These are phyloP conservation scores for Gymnopus androsaceus DNA, from an alignment of 1,284 basidiomycete species.

Conservation along the genomic window DNA sequence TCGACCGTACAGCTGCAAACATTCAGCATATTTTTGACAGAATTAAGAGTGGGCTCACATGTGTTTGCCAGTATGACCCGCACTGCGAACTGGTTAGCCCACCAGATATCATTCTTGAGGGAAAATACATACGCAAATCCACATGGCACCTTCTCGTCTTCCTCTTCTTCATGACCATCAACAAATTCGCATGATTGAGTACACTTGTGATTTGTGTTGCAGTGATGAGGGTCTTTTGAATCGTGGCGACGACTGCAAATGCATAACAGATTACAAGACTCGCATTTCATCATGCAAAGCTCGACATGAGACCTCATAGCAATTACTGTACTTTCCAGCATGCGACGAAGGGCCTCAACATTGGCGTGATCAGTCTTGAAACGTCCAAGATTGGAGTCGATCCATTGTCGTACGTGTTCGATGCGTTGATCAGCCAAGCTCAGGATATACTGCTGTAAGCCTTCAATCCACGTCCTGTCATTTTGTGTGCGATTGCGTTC, in stretches of 20 bases:
- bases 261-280: slow-evolving; percentile 49
- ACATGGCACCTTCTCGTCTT: slow-evolving; percentile 35
- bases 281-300: slow-evolving; percentile 50
- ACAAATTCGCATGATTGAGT: slow-evolving; percentile 43
- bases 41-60: slow-evolving; percentile 36
- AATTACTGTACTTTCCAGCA: slow-evolving; percentile 42
- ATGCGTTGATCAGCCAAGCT: slow-evolving; percentile 41
- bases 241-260: slow-evolving; percentile 46
- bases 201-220: slow-evolving; percentile 51
- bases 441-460: slow-evolving; percentile 40
- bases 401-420: slow-evolving; percentile 50
- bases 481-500: slow-evolving; percentile 29
- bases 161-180: slow-evolving; percentile 34
- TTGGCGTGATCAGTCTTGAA: slow-evolving; percentile 47
- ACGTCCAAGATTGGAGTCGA: slow-evolving; percentile 46
- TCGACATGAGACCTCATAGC: slow-evolving; percentile 48
- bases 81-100: slow-evolving; percentile 37
- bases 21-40: background rate
- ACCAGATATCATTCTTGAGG: background rate
- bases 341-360: slow-evolving; percentile 47
- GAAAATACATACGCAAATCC: slow-evolving; percentile 43
- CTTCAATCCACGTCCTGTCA: slow-evolving; percentile 44
- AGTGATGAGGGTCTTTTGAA: slow-evolving; percentile 46
- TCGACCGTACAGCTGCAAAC: slow-evolving; percentile 46
- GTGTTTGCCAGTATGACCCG: slow-evolving; percentile 57